Base-by-base conservation (phyloP, 306 rosid species). In the Rubus idaeus region DNA sequence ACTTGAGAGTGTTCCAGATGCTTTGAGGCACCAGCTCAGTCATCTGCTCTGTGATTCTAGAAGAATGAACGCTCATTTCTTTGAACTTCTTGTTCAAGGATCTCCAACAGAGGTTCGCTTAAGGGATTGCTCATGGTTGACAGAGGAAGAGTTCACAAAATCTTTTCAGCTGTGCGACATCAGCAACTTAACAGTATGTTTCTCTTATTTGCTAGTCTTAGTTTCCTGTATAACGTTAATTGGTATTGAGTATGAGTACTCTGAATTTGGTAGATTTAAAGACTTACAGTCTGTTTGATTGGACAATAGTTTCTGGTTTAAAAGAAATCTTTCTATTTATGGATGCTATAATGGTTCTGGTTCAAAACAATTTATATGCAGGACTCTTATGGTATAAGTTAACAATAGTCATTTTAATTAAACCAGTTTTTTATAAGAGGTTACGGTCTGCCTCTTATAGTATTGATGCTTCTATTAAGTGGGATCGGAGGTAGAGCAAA, bases 121-220 rank as follows among this genome's bases (percentile, higher is more conserved):
- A 18, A 47, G 45, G 74, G 96, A 95, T 77, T 92, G 97, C 77
- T 95, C 98, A 2, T 87, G 98, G 98, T 75, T 92, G 79, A 74
- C 93, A 4, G 99, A 86, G 77, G 93, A 92, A 55, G 84, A 89
- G 68, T 89, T 92, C 44, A 56, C 79, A 12, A 47, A 75, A 26
- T 83, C 79, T 72, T 89, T 92, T 66, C 76, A 83, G 75, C 58
- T 8, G 10, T 86, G 89, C 40, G 88, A 88, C 83, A 66, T 91
- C 56, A 58, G 75, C 62, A 82, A 81, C 55, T 82, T 92, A 81
- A 70, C n/a, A 83, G 97, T 95, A 81, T 56, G 73, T 74, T 23
- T 61, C 23, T 76, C 45, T 35, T n/a, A 65, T 2, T 45, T 73
- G 37, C 74, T 78, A 63, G 35, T 26, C 55, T 66, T 37, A 66